Percentiles rank a stretch among this genome's conserved stretches.
Conservation (phyloP, 345 rosid genomes). For the Rhodamnia rubescens region DNA sequence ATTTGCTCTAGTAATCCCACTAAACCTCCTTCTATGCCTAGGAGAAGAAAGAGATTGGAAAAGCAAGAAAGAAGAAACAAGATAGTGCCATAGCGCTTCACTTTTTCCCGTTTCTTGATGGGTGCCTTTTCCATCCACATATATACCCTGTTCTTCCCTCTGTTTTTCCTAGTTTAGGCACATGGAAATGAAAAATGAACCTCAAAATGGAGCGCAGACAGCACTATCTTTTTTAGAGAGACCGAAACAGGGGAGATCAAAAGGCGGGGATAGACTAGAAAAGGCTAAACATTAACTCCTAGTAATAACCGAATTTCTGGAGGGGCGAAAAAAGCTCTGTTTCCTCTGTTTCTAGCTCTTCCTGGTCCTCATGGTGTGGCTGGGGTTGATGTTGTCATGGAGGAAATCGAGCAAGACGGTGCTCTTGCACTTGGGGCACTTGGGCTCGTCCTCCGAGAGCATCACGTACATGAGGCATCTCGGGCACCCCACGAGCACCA, state of each 20-base stretch:
- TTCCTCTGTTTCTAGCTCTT: constrained; percentile 7
- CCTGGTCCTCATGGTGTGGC: constrained; percentile 19
- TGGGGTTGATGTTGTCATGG: constrained; percentile 22
- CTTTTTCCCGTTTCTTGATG: constrained; percentile 1
- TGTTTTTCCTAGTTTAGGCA: background rate
- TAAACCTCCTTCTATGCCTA: constrained; percentile 8
- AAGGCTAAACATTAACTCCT: constrained; percentile 13
- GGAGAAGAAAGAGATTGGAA: background rate
- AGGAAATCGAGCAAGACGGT: constrained; percentile 77
- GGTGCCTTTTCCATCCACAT: background rate
- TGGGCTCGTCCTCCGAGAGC: constrained; percentile 74
- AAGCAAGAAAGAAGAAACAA: constrained; percentile 5
- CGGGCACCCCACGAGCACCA: constrained; percentile 92
- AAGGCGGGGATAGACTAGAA: background rate
- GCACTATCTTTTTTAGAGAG: constrained; percentile 22
- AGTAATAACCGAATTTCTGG: constrained; percentile 2
- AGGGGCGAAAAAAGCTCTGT: background rate
- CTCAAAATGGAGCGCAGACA: constrained; percentile 51
- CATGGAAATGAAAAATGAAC: background rate
- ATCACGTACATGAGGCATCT: constrained; percentile 91
- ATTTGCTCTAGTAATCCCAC: background rate
- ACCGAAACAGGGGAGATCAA: background rate
- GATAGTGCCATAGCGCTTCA: constrained; percentile 53
- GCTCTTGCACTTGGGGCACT: constrained; percentile 87
- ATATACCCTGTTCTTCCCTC: background rate